Evolutionary conservation across 495 filamentous ascomycete species (phyloP).

Genomic region (Podospora pseudoanserina): DNA sequence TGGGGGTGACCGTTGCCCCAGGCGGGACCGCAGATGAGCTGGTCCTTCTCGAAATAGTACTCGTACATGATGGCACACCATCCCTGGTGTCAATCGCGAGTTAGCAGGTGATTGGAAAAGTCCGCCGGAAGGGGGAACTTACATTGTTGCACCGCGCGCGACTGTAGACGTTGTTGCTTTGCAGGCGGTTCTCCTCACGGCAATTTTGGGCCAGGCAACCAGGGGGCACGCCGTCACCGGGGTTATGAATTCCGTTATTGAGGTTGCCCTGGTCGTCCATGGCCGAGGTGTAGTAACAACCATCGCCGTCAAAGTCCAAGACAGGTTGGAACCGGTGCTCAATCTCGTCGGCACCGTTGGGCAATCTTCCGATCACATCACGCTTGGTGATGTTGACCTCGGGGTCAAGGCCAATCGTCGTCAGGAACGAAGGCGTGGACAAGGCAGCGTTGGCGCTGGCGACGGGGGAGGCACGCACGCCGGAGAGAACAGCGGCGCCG

Average conservation of each 20-base stretch:
- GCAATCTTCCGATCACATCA: neutral
- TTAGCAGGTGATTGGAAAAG: too few species aligned
- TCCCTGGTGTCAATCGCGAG: neutral
- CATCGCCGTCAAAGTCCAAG: slow-evolving; percentile 36
- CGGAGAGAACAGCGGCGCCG: neutral
- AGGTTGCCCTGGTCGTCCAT: slow-evolving; percentile 31
- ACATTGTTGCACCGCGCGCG: slow-evolving; percentile 34
- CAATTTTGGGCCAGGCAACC: slow-evolving; percentile 24
- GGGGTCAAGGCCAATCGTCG: neutral
- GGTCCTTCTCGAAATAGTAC: slow-evolving; percentile 40
- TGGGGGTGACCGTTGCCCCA: slow-evolving; percentile 29
- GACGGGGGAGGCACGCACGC: neutral
- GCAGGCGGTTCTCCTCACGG: slow-evolving; percentile 26
- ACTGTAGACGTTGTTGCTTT: slow-evolving; percentile 33
- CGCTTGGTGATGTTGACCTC: neutral
- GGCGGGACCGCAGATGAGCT: slow-evolving; percentile 19
- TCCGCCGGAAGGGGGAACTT: too few species aligned
- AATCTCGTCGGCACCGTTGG: neutral
- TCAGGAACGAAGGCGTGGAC: neutral
- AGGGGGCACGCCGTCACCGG: slow-evolving; percentile 16
- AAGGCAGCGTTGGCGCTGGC: neutral
- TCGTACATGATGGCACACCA: slow-evolving; percentile 29
- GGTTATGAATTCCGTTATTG: slow-evolving; percentile 11
- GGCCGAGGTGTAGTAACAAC: slow-evolving; percentile 36
- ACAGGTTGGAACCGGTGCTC: slow-evolving; percentile 32